phyloP scores from a whole-genome alignment of 1,139 yeast genomes.

The Yamadazyma friedrichii region DNA sequence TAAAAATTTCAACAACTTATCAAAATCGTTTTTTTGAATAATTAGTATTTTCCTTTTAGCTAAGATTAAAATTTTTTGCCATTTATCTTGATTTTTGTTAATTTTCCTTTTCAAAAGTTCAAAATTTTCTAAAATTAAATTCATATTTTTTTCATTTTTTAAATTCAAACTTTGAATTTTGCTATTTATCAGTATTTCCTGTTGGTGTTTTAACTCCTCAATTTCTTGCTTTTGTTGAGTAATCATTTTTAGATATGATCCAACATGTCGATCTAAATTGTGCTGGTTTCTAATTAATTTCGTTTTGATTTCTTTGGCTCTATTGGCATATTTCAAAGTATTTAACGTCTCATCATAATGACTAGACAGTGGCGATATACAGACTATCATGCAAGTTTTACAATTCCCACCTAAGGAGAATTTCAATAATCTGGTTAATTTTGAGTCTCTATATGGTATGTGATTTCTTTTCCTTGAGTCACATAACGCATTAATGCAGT shows the following conservation, averaged over 20 bases:
- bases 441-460: conserved; percentile 88
- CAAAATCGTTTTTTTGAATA: conserved; percentile 40
- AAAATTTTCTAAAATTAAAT: conserved; percentile 40
- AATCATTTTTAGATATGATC: conserved; percentile 82
- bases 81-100: conserved; percentile 42
- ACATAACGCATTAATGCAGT: conserved; percentile 90
- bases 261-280: conserved; percentile 80
- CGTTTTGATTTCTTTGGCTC: conserved; percentile 89
- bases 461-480: conserved; percentile 68
- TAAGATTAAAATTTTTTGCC: conserved; percentile 49
- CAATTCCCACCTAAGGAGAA: conserved; percentile 95
- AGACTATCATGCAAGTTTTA: conserved; percentile 93
- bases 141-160: conserved; percentile 33
- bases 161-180: conserved; percentile 29
- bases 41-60: conserved; percentile 59
- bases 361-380: conserved; percentile 79
- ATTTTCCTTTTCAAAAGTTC: conserved; percentile 36
- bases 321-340: conserved; percentile 83
- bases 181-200: conserved; percentile 38
- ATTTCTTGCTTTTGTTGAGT: conserved; percentile 80
- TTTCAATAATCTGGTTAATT: conserved; percentile 78
- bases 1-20: conserved; percentile 20
- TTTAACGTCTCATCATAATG: conserved; percentile 92
- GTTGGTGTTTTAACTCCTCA: conserved; percentile 62
- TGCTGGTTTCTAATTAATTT: conserved; percentile 74